Evolutionary conservation across 495 filamentous ascomycete genomes (phyloP).

Genomic region (Melanomma pulvis-pyrius): DNA sequence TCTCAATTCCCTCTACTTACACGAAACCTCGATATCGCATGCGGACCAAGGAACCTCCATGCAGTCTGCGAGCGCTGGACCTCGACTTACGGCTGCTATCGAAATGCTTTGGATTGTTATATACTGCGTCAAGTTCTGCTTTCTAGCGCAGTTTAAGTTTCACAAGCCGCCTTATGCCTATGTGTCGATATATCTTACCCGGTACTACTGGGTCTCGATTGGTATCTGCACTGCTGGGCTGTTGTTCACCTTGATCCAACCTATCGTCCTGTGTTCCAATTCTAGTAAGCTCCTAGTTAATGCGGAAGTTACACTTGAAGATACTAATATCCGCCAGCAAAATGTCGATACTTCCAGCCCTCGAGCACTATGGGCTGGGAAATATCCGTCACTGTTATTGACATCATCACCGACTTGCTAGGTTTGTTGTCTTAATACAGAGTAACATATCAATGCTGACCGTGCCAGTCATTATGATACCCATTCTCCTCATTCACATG

Average conservation of each 20-base stretch:
- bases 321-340: conserved; percentile 2
- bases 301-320: too few relatives aligned
- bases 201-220: conserved; percentile 22
- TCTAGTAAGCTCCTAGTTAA: conserved; percentile 4
- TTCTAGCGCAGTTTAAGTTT: conserved; percentile 29
- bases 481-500: conserved; percentile 18
- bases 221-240: neutral
- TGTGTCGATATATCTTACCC: conserved; percentile 19
- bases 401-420: conserved; percentile 14
- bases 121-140: conserved; percentile 29
- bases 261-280: conserved; percentile 11
- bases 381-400: conserved; percentile 10
- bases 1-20: neutral
- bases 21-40: neutral
- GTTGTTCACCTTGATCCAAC: conserved; percentile 7
- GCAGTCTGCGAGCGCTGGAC: neutral
- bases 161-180: conserved; percentile 31
- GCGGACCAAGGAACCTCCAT: neutral
- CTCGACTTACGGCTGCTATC: conserved; percentile 18
- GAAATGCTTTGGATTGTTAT: conserved; percentile 28
- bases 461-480: conserved; percentile 11
- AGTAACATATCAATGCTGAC: neutral
- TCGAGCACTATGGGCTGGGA: neutral
- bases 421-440: neutral
- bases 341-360: conserved; percentile 7